Conservation (phyloP, 805 yeast genomes). For the Candida odintsovae region DNA sequence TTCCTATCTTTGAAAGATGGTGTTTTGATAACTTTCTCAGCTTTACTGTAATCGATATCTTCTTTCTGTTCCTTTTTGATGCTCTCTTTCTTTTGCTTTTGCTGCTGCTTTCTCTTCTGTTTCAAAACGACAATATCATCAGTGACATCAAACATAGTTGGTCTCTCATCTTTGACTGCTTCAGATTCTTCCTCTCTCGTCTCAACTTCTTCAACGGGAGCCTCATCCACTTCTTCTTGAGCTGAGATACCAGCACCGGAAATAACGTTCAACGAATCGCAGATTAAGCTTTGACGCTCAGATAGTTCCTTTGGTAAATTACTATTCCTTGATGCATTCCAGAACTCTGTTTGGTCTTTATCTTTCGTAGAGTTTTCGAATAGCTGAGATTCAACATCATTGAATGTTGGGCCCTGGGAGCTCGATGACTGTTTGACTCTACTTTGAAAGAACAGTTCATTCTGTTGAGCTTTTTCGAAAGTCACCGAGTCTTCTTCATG, state of each 20-base stretch:
- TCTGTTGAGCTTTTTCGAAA: slow-evolving; percentile 9
- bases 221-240: background rate
- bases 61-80: slow-evolving; percentile 11
- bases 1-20: slow-evolving; percentile 12
- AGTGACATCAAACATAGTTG: slow-evolving; percentile 14
- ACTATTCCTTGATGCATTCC: background rate
- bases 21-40: slow-evolving; percentile 34
- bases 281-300: slow-evolving; percentile 13
- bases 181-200: background rate
- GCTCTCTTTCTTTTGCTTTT: slow-evolving; percentile 1
- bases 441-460: slow-evolving; percentile 3
- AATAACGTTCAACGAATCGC: background rate
- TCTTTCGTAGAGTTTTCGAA: slow-evolving; percentile 4
- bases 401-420: background rate
- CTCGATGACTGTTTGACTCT: background rate
- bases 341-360: background rate
- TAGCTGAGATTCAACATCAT: background rate
- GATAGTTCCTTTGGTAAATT: background rate
- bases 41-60: slow-evolving; percentile 39
- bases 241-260: background rate
- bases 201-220: background rate
- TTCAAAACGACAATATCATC: slow-evolving; percentile 20
- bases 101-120: slow-evolving; percentile 5
- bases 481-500: slow-evolving; percentile 3
- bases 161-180: background rate